phyloP scores from a whole-genome alignment of 441 rosid species.

The Breynia disticha region DNA sequence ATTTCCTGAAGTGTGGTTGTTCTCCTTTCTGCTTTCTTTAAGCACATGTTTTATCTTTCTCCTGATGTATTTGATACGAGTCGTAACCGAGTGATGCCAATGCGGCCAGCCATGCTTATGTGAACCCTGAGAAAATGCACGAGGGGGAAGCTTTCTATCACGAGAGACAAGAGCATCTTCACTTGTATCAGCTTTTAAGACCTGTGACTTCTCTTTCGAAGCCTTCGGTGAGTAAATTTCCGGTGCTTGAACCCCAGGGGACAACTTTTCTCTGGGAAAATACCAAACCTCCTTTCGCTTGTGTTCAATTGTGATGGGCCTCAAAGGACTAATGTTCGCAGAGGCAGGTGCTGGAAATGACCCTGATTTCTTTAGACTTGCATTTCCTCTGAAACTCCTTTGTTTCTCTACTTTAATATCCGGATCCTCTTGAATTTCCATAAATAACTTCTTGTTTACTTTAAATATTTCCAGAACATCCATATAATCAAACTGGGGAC shows the following conservation, averaged over 20 bases:
- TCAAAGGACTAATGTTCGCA: constrained; percentile 17
- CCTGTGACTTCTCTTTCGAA: constrained; percentile 12
- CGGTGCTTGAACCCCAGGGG: constrained; percentile 19
- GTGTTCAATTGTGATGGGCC: constrained; percentile 52
- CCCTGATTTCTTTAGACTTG: constrained; percentile 51
- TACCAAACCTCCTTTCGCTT: constrained; percentile 72
- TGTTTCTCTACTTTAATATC: constrained; percentile 21
- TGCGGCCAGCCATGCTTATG: constrained; percentile 31
- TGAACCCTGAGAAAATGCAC: constrained; percentile 11
- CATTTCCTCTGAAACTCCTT: constrained; percentile 17
- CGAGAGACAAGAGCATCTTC: constrained; percentile 6
- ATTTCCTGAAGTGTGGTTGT: constrained; percentile 1
- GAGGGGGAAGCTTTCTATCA: constrained; percentile 24
- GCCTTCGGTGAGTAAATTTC: constrained; percentile 9
- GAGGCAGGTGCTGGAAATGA: constrained; percentile 59
- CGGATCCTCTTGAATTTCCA: constrained; percentile 42
- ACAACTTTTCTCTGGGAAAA: constrained; percentile 21
- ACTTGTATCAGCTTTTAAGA: constrained; percentile 8
- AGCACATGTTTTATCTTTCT: constrained; percentile 45
- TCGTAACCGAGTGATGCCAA: constrained; percentile 29
- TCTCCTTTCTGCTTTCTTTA: constrained; percentile 33
- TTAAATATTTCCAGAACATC: constrained; percentile 49
- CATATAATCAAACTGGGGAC: constrained; percentile 30
- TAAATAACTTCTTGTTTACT: constrained; percentile 42
- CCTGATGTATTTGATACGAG: constrained; percentile 45